A percentile compares a stretch with the other conserved stretches of the same genome.
Conservation (phyloP, 2,329 filamentous ascomycete genomes). For the Immersiporthe knoxdaviesiana region DNA sequence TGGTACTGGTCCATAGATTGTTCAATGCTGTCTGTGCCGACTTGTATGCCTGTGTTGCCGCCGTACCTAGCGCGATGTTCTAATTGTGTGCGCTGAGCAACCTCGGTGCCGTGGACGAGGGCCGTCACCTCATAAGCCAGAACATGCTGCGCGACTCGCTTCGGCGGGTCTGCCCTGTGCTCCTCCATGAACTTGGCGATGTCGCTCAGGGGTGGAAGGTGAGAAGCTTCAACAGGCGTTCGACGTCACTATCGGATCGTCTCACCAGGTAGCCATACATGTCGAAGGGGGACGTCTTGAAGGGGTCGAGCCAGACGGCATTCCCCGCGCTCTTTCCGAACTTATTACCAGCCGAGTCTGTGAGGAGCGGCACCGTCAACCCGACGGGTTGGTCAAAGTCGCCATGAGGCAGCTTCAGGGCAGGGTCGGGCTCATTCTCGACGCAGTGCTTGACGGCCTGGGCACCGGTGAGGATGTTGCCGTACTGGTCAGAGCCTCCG, state of each 20-base stretch:
- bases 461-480: slow-evolving; percentile 91
- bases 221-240: slow-evolving; percentile 82
- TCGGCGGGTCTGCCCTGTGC: slow-evolving; percentile 69
- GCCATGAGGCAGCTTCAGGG: slow-evolving; percentile 43
- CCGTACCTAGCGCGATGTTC: slow-evolving; percentile 57
- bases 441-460: slow-evolving; percentile 80
- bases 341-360: slow-evolving; percentile 82
- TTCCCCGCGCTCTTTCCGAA: slow-evolving; percentile 96
- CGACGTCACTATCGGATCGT: slow-evolving; percentile 79
- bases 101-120: slow-evolving; percentile 72
- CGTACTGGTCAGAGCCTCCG: slow-evolving; percentile 93
- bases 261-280: slow-evolving; percentile 90
- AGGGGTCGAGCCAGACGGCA: slow-evolving; percentile 86
- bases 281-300: slow-evolving; percentile 81
- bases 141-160: slow-evolving; percentile 78
- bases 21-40: slow-evolving; percentile 1
- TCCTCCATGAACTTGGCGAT: slow-evolving; percentile 70
- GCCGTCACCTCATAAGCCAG: slow-evolving; percentile 82
- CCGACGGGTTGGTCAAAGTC: slow-evolving; percentile 69
- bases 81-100: slow-evolving; percentile 64
- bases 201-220: slow-evolving; percentile 75
- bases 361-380: slow-evolving; percentile 88
- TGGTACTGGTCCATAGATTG: slow-evolving; percentile 26
- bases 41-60: slow-evolving; percentile 29
- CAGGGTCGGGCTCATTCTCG: slow-evolving; percentile 55